Evolutionary conservation across 345 rosid genomes (phyloP), one percentile per base, ranked within the genome.

Genomic region (Hevea brasiliensis): DNA sequence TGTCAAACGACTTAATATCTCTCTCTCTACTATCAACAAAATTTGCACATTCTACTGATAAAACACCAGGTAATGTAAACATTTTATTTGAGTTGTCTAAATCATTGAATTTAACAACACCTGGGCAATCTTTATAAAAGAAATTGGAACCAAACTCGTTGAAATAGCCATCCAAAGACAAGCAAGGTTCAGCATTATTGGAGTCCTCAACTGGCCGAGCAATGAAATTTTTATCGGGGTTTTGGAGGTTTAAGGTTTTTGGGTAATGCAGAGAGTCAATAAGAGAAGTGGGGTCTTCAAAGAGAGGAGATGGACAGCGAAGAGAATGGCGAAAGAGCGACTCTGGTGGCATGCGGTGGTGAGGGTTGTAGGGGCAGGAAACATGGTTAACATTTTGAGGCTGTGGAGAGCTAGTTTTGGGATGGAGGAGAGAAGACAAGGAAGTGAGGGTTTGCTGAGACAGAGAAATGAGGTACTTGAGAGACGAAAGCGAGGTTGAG

Each of bases 281-380:
- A 27, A 74, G 73, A 26, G 72, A 69, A 50, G 81, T 37, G 50
- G 86, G 67, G 44, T 84, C 80, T 54, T 66, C 73, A 35, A 74
- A 45, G 56, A 86, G 72, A 55, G 88, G 79, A 50, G 81, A 71
- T 21, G 92, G 90, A 88, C 97, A 92, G 59, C 62, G 81, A 64
- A 94, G 90, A 51, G 88, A 85, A 81, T 92, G 97, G 61, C 78
- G 71, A 65, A 92, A 92, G 76, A 92, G 97, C 23, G 89, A 72
- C 24, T 87, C 86, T 0, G 95, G 90, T 3, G 96, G 93, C 84
- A 89, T 73, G 65, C 83, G 88, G 74, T 92, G 97, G 79, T 88
- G 85, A 2, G 81, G 83, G 63, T 87, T 88, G 77, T 79, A 80
- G 41, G 87, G 87, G 80, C 96, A 92, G 47, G 88, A 71, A 73